phyloP scores from a whole-genome alignment of 2,329 filamentous ascomycete species.

The Neofusicoccum sp. region DNA sequence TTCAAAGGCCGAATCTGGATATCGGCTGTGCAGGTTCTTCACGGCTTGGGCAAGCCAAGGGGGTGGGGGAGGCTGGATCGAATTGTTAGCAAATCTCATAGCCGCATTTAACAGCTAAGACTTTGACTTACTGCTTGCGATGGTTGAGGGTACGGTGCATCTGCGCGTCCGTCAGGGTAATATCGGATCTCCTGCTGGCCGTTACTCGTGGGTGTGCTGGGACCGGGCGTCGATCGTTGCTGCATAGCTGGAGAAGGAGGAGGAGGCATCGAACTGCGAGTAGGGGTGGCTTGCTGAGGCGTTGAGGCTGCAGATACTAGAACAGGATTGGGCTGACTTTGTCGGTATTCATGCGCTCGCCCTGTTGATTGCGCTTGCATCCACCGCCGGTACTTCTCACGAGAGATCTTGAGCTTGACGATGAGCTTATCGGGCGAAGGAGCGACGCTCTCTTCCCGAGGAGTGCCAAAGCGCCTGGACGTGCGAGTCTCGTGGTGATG shows the following conservation, averaged over 20 bases:
- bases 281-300: slow-evolving; percentile 51
- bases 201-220: slow-evolving; percentile 37
- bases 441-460: slow-evolving; percentile 75
- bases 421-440: slow-evolving; percentile 43
- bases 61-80: slow-evolving; percentile 72
- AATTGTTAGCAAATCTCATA: not conserved
- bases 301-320: slow-evolving; percentile 47
- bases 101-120: not conserved
- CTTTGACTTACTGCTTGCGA: slow-evolving; percentile 28
- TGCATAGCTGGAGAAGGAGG: slow-evolving; percentile 47
- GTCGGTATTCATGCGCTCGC: slow-evolving; percentile 31
- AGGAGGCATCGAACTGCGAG: slow-evolving; percentile 56
- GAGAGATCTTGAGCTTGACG: slow-evolving; percentile 72
- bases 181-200: slow-evolving; percentile 35
- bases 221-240: slow-evolving; percentile 31
- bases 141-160: slow-evolving; percentile 61
- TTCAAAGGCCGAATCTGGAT: slow-evolving; percentile 82
- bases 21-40: slow-evolving; percentile 64
- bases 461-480: slow-evolving; percentile 59
- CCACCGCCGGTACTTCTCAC: slow-evolving; percentile 68
- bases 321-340: slow-evolving; percentile 44
- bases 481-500: slow-evolving; percentile 73
- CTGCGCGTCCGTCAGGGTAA: slow-evolving; percentile 57
- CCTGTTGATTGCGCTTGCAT: slow-evolving; percentile 55
- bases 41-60: slow-evolving; percentile 78